Evolutionary conservation across 345 rosid species (phyloP), one percentile per base, ranked within the genome.

Genomic region (Anastatica hierochuntica): DNA sequence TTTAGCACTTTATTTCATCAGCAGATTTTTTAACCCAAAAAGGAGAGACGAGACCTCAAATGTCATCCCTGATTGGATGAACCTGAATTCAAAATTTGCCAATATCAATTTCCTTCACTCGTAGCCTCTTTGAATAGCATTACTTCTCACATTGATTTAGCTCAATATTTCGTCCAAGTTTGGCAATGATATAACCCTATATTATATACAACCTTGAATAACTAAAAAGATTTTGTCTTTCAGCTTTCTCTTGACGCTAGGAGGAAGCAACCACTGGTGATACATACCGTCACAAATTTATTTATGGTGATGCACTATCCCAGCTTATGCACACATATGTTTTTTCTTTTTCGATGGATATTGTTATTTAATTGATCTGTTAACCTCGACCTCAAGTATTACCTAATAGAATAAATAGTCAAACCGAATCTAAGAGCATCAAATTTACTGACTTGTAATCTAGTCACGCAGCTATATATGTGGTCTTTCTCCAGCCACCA

Each of bases 381-480:
- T 41, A 43, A 56, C 42, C 27, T 49, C 58, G 34, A 57, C 70
- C 63, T 42, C 70, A 24, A 57, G 15, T 56, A 16, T 21, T 45
- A 65, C 35, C 26, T 35, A 34, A 43, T 58, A 50, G 51, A 36
- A 57, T 57, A 43, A 36, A 57, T 57, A 43, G 64, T 65, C 70
- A 65, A 50, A 35, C 39, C 35, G 59, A 65, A 50, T 58, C 19
- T 18, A 10, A 20, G 41, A 50, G 34, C 53, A 65, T 24, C 52
- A 58, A 57, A 42, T 26, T 33, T 57, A 27, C 57, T 65, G 64
- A 65, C 63, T 49, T 43, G 53, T 58, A 43, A 50, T 58, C 64
- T 58, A 65, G 70, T 65, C 64, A 57, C 31, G 20, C 47, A 27
- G 52, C 53, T 57, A 49, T 30, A 38, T 30, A 38, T 12, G 46